Evolutionary conservation across 306 rosid genomes (phyloP).

Genomic region (Quillaja saponaria): DNA sequence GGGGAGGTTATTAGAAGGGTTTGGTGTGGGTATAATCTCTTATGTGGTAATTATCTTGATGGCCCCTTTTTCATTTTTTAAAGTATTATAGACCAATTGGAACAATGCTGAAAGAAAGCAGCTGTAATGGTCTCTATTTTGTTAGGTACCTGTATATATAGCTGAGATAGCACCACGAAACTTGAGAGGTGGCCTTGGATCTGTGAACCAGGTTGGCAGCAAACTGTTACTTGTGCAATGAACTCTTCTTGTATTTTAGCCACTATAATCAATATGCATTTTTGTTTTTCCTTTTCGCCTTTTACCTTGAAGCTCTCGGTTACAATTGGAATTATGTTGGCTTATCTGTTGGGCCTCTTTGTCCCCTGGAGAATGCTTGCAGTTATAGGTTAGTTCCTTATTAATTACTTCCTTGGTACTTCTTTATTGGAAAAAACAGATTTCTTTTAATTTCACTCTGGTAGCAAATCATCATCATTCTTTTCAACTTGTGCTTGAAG

Average conservation of each 20-base stretch:
- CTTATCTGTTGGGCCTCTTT: constrained; percentile 76
- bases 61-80: neutral
- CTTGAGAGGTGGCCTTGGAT: constrained; percentile 82
- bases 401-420: constrained; percentile 17
- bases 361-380: constrained; percentile 84
- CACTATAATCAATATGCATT: constrained; percentile 1
- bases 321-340: constrained; percentile 71
- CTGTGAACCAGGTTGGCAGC: constrained; percentile 74
- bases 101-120: constrained; percentile 28
- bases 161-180: constrained; percentile 87
- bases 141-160: constrained; percentile 86
- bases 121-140: constrained; percentile 1
- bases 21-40: constrained; percentile 90
- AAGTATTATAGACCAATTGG: constrained; percentile 8
- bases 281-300: constrained; percentile 10
- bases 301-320: constrained; percentile 55
- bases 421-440: constrained; percentile 17
- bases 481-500: neutral
- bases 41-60: constrained; percentile 66
- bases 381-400: constrained; percentile 57
- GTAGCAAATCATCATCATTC: constrained; percentile 9
- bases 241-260: constrained; percentile 1
- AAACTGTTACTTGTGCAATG: constrained; percentile 18
- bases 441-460: neutral
- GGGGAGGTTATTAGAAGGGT: constrained; percentile 91